Percentiles rank a stretch among this genome's conserved stretches.
These are phyloP conservation scores for Cutaneotrichosporon dermatis DNA, from an alignment of 1,284 basidiomycete genomes.

Conservation along the genomic window DNA sequence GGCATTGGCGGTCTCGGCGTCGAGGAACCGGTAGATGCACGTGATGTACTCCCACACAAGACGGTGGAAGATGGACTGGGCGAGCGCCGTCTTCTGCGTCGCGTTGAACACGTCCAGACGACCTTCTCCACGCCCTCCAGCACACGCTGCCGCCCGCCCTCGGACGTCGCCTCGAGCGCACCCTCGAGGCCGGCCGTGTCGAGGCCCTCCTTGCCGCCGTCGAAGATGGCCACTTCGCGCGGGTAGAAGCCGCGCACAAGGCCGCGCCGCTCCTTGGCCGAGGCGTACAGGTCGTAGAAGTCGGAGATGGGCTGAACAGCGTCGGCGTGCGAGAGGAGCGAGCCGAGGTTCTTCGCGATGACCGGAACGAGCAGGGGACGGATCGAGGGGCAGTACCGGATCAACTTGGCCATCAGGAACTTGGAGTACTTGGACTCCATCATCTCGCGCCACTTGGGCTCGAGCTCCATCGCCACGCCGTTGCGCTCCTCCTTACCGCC, in stretches of 20 bases:
- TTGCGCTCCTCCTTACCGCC: slow-evolving; percentile 72
- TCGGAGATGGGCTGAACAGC: slow-evolving; percentile 76
- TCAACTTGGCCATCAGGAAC: slow-evolving; percentile 80
- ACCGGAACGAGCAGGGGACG: slow-evolving; percentile 63
- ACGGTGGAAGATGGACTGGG: slow-evolving; percentile 78
- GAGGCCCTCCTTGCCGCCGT: slow-evolving; percentile 55
- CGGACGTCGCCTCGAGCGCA: slow-evolving; percentile 61
- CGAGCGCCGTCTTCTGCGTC: slow-evolving; percentile 77
- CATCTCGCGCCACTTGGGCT: slow-evolving; percentile 69
- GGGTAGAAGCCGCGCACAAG: slow-evolving; percentile 82
- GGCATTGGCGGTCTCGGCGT: slow-evolving; percentile 39
- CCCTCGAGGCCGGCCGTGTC: slow-evolving; percentile 57
- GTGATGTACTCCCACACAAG: slow-evolving; percentile 52
- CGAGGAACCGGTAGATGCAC: slow-evolving; percentile 43
- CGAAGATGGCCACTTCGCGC: slow-evolving; percentile 73
- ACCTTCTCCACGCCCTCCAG: slow-evolving; percentile 66
- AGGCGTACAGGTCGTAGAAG: slow-evolving; percentile 76
- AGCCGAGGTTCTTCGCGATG: slow-evolving; percentile 67
- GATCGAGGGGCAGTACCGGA: slow-evolving; percentile 67
- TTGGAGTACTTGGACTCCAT: slow-evolving; percentile 85
- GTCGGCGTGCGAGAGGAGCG: slow-evolving; percentile 73
- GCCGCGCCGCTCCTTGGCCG: slow-evolving; percentile 71
- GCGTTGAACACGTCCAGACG: slow-evolving; percentile 81
- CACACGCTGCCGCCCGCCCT: slow-evolving; percentile 62
- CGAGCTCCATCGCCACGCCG: slow-evolving; percentile 72